phyloP scores from a whole-genome alignment of 2,329 filamentous ascomycete genomes.

The Diplocarpon mali region DNA sequence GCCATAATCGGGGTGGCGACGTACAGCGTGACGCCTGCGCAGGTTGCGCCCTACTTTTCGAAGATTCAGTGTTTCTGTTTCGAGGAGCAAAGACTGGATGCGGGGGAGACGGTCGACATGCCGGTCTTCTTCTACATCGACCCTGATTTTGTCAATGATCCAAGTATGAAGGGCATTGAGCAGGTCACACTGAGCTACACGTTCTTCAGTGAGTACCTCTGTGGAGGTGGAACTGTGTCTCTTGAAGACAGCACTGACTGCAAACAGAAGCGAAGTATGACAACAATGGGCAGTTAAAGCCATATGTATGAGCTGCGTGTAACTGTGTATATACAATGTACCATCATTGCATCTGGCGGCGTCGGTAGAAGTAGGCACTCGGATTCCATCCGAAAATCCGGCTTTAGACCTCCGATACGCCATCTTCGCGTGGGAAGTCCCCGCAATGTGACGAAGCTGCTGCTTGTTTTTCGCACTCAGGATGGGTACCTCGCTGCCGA shows the following conservation, averaged over 20 bases:
- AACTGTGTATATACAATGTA: background rate
- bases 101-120: conserved; percentile 97
- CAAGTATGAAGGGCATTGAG: conserved; percentile 88
- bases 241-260: conserved; percentile 27
- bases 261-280: conserved; percentile 69
- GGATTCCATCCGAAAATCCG: no score
- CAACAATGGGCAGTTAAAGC: conserved; percentile 57
- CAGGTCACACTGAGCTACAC: conserved; percentile 95
- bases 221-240: background rate
- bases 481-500: no score
- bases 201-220: conserved; percentile 73
- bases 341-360: background rate
- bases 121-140: conserved; percentile 99
- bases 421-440: no score
- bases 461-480: no score
- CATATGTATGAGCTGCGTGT: conserved; percentile 8
- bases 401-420: no score
- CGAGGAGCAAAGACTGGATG: conserved; percentile 88
- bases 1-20: conserved; percentile 98
- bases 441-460: no score
- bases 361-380: background rate
- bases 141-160: conserved; percentile 83
- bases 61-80: conserved; percentile 99
- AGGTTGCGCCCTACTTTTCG: conserved; percentile 95
- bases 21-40: conserved; percentile 90